Base-by-base conservation (phyloP, 306 rosid genomes). In the Rosa chinensis region DNA sequence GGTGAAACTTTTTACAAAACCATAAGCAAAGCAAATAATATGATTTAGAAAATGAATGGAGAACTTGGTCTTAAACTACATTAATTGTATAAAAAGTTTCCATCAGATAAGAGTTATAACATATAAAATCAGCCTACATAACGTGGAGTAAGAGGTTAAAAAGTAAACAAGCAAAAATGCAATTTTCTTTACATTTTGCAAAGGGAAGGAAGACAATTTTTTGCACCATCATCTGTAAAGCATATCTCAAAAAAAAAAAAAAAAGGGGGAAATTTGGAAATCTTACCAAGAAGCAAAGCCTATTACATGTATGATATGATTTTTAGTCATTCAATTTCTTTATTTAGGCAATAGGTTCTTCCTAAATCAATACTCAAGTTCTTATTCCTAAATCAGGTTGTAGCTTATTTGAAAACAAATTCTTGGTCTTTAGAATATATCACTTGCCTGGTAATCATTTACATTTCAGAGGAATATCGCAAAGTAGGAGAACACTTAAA, bases 1-100 rank as follows among this genome's bases (percentile, higher is more conserved):
- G 94, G 74, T 88, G 92, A 79, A 88, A 90, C 99, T 95, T 84
- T 61, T 45, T 78, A 12, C 77, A 81, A 63, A 47, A 77, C 42
- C 68, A 72, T 58, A 73, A 79, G 58, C 48, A 77, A 72, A 69
- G 25, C 77, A 61, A 56, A 58, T 56, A 71, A 82, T 44, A 70
- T 55, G 74, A 63, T 66, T 71, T n/a, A 16, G 44, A 76, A 77
- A 50, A 37, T 8, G 47, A 43, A 13, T 48, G 50, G 67, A 62
- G 53, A 73, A 35, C 23, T 68, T 16, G 32, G 5, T 25, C 8
- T 25, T 17, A 21, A 42, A 67, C 39, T 18, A 32, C 10, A 72
- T 23, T n/a, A 48, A 39, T 2, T 61, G 25, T 37, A 61, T 49
- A 28, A 20, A 56, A 59, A n/a, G 3, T 32, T 32, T 47, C 53